Evolutionary conservation across 2,329 filamentous ascomycete genomes (phyloP).

Genomic region (Hypoxylon sp.): DNA sequence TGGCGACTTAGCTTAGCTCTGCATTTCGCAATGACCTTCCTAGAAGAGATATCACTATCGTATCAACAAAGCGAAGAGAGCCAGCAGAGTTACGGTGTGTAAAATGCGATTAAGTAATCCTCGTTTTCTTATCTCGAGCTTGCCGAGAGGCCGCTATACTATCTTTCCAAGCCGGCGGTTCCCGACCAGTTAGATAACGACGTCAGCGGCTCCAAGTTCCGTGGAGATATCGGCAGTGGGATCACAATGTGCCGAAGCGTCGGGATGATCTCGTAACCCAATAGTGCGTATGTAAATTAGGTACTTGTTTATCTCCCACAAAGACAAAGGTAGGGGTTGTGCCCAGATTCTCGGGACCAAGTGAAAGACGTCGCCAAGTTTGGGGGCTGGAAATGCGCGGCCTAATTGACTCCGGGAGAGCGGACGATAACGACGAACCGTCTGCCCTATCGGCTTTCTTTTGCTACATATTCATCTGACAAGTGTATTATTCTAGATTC

Average conservation of each 20-base stretch:
- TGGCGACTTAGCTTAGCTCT: slow-evolving; percentile 13
- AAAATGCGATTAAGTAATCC: slow-evolving; percentile 3
- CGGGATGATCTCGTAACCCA: slow-evolving; percentile 7
- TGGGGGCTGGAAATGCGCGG: background rate
- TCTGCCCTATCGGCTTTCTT: no score
- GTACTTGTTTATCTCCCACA: slow-evolving; percentile 10
- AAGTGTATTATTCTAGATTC: background rate
- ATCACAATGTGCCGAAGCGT: slow-evolving; percentile 13
- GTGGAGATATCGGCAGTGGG: slow-evolving; percentile 8
- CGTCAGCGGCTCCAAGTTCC: background rate
- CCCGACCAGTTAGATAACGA: slow-evolving; percentile 21
- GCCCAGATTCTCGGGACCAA: background rate
- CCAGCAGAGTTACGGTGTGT: background rate
- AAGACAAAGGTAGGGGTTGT: background rate
- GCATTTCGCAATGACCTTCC: slow-evolving; percentile 19
- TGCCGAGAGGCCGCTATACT: background rate
- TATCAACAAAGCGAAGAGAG: background rate
- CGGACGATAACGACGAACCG: no score
- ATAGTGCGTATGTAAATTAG: background rate
- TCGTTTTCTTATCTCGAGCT: slow-evolving; percentile 22
- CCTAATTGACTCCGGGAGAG: background rate
- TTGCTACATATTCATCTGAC: no score
- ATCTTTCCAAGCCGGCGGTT: slow-evolving; percentile 4
- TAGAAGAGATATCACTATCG: slow-evolving; percentile 13
- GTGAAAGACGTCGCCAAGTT: background rate